These are phyloP conservation scores for Trametes sanguinea DNA, from an alignment of 768 basidiomycete genomes.

Conservation along the genomic window DNA sequence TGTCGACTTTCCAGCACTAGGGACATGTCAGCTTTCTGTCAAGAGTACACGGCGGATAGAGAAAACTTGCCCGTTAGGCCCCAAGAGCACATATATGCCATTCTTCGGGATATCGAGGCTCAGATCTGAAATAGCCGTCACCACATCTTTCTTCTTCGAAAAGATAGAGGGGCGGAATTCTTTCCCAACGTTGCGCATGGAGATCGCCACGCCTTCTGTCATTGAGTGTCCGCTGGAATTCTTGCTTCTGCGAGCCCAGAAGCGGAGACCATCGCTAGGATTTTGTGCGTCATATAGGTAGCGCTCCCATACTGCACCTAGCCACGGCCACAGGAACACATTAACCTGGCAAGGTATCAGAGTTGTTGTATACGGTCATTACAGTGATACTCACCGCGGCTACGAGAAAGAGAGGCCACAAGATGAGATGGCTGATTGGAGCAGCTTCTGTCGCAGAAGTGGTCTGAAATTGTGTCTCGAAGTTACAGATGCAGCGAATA, in stretches of 20 bases:
- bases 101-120: slow-evolving; percentile 66
- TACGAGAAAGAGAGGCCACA: slow-evolving; percentile 61
- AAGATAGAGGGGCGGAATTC: slow-evolving; percentile 53
- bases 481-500: slow-evolving; percentile 65
- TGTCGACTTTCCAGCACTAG: slow-evolving; percentile 77
- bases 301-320: slow-evolving; percentile 61
- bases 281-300: slow-evolving; percentile 60
- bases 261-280: slow-evolving; percentile 31
- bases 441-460: slow-evolving; percentile 58
- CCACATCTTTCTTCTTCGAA: slow-evolving; percentile 43
- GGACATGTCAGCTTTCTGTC: background rate
- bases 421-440: slow-evolving; percentile 53
- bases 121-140: slow-evolving; percentile 67
- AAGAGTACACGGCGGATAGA: too few relatives aligned
- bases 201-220: slow-evolving; percentile 52
- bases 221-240: slow-evolving; percentile 22
- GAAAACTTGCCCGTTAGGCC: slow-evolving; percentile 60
- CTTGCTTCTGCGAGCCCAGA: slow-evolving; percentile 21
- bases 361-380: background rate
- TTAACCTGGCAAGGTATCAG: slow-evolving; percentile 47
- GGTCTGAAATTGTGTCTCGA: slow-evolving; percentile 53
- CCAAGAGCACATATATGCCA: slow-evolving; percentile 75
- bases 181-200: slow-evolving; percentile 60
- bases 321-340: slow-evolving; percentile 71
- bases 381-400: slow-evolving; percentile 50